Conservation (phyloP, 2,329 filamentous ascomycete genomes). For the Colletotrichum australisinense region DNA sequence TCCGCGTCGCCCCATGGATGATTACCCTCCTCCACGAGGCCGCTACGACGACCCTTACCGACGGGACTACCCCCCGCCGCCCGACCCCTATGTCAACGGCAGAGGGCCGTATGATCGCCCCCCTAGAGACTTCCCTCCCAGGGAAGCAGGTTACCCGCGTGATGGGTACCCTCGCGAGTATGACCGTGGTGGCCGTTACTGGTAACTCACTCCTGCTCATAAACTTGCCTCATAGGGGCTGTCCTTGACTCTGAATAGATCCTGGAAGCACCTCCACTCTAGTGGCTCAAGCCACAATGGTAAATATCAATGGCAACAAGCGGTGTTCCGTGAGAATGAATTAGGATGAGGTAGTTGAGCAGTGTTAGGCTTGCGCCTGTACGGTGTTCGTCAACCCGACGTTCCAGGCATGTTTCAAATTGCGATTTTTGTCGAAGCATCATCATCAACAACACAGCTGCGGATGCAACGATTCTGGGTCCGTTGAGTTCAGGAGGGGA, state of each 20-base stretch:
- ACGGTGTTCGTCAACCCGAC: too few relatives aligned
- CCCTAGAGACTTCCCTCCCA: conserved; percentile 61
- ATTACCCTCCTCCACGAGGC: conserved; percentile 76
- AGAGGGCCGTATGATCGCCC: conserved; percentile 64
- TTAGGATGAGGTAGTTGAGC: neutral
- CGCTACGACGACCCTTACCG: conserved; percentile 84
- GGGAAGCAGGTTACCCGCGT: conserved; percentile 61
- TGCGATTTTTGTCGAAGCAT: neutral
- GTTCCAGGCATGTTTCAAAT: neutral
- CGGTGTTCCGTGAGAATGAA: neutral
- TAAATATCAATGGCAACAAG: neutral
- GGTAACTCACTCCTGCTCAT: conserved; percentile 50
- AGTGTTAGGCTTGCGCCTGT: neutral
- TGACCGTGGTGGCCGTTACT: conserved; percentile 62
- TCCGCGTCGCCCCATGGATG: conserved; percentile 80
- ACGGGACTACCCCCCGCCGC: conserved; percentile 73
- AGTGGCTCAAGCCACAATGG: neutral
- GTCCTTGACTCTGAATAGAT: conserved; percentile 37
- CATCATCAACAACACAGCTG: neutral
- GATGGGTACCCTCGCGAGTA: conserved; percentile 61
- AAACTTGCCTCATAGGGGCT: conserved; percentile 30
- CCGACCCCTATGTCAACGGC: conserved; percentile 71
- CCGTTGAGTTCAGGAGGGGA: neutral
- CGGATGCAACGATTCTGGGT: neutral
- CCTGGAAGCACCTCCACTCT: conserved; percentile 9